Base-by-base conservation (phyloP, 129 eudicot genomes). In the Heracleum sosnowskyi region DNA sequence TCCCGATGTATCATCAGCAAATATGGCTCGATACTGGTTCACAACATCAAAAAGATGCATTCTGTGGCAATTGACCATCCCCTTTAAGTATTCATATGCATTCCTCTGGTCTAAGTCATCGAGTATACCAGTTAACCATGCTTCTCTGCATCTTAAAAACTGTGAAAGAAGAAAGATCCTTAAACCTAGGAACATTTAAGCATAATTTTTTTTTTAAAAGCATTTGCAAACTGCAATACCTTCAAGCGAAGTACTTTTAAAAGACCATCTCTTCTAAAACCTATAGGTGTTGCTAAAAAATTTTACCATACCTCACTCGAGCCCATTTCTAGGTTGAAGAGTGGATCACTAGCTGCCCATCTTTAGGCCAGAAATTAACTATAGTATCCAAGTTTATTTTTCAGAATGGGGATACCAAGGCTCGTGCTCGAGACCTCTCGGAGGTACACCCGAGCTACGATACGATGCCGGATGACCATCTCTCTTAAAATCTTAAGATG, bases 1-100 rank as follows among this genome's bases (percentile, higher is more conserved):
- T 79, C 93, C 99, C 13, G 99, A 96, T 76, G 97, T 92, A 79
- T 96, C 97, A 85, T 96, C 99, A 41, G 97, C 90, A 35, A 96
- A 96, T 87, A 96, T 92, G 63, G 99, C 99, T 69, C 99, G 90
- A 68, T 96, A 96, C 81, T 96, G 99, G 87, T 96, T 96, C 39
- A 96, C 99, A 81, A 96, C 97, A 84, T 96, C 99, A 85, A 96
- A 96, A 79, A 96, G 97, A 92, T 96, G 95, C 85, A 80, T 87
- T 74, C 99, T 86, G 34, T 90, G 97, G 79, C 95, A 90, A 79
- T 82, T 87, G 26, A 92, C 86, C 94, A 90, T 92, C 77, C 96
- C 97, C 83, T 92, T 96, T 13, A 96, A 78, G 88, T 96, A 92
- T 78, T 96, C 99, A 87, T 96, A 92, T 70, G 99, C 97, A 84